Conservation (phyloP, 2,329 filamentous ascomycete species). For the Cladophialophora exuberans region DNA sequence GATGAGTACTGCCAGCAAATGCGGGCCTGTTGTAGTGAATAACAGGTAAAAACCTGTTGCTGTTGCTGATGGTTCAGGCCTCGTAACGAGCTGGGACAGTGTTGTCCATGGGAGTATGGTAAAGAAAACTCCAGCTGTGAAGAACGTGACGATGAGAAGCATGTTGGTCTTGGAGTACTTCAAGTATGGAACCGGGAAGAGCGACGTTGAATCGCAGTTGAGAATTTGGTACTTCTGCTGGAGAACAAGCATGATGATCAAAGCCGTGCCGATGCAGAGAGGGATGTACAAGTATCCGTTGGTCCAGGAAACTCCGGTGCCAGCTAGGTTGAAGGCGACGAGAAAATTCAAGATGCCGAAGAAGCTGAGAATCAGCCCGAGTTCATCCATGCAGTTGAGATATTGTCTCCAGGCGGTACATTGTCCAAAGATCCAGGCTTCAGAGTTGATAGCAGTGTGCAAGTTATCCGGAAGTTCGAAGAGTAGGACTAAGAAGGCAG, state of each 20-base stretch:
- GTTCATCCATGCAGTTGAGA: constrained; percentile 13
- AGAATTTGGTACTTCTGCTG: constrained; percentile 16
- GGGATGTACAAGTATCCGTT: constrained; percentile 14
- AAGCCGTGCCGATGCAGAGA: constrained; percentile 3
- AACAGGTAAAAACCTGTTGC: constrained; percentile 22
- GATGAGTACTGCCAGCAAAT: constrained; percentile 17
- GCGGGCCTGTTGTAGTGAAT: constrained; percentile 19
- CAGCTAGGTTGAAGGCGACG: constrained; percentile 25
- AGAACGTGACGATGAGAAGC: constrained; percentile 19
- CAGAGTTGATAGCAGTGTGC: background rate
- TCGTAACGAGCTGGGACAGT: constrained; percentile 25
- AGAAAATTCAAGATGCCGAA: constrained; percentile 20
- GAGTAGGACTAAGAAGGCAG: constrained; percentile 11
- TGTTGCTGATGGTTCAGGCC: constrained; percentile 13
- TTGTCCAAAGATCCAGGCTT: constrained; percentile 8
- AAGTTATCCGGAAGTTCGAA: constrained; percentile 20
- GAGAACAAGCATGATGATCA: constrained; percentile 15
- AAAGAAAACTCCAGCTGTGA: constrained; percentile 18
- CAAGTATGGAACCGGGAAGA: constrained; percentile 19
- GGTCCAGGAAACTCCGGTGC: constrained; percentile 15
- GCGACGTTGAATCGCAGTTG: constrained; percentile 3
- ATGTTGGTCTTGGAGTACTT: constrained; percentile 17
- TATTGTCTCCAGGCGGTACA: background rate
- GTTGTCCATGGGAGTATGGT: constrained; percentile 19
- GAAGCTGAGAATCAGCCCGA: constrained; percentile 21